Conservation (phyloP, 1,284 basidiomycete genomes). For the Anthracocystis panici-leucophaei region DNA sequence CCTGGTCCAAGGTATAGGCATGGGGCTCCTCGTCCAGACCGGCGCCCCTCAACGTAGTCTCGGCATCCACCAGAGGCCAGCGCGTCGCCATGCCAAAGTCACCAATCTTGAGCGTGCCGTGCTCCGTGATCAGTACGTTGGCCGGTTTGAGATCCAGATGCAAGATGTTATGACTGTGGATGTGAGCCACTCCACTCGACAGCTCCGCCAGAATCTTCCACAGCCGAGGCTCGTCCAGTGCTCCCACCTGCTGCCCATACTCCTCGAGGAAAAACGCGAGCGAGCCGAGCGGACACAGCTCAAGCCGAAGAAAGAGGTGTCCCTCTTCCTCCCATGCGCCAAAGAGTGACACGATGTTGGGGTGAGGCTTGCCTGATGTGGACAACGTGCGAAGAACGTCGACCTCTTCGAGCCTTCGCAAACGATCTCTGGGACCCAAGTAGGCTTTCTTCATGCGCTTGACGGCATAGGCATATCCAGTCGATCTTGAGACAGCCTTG, state of each 20-base stretch:
- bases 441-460: conserved; percentile 92
- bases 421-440: conserved; percentile 86
- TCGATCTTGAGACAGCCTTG: conserved; percentile 82
- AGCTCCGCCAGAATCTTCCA: conserved; percentile 98
- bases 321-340: conserved; percentile 98
- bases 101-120: conserved; percentile 94
- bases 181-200: conserved; percentile 81
- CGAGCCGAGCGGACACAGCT: conserved; percentile 92
- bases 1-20: conserved; percentile 19
- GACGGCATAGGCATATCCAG: conserved; percentile 81
- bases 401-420: conserved; percentile 92
- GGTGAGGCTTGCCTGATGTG: conserved; percentile 39
- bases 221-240: conserved; percentile 90
- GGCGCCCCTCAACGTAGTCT: conserved; percentile 61
- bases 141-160: conserved; percentile 98
- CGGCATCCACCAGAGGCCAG: conserved; percentile 62
- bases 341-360: conserved; percentile 81
- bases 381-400: conserved; percentile 88
- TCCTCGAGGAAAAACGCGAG: conserved; percentile 91
- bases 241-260: conserved; percentile 83
- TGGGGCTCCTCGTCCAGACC: conserved; percentile 37
- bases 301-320: conserved; percentile 90
- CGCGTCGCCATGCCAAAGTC: conserved; percentile 82
- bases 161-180: conserved; percentile 88
- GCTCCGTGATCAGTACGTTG: conserved; percentile 90